Evolutionary conservation across 345 rosid genomes (phyloP).

Genomic region (Arabis alpina): DNA sequence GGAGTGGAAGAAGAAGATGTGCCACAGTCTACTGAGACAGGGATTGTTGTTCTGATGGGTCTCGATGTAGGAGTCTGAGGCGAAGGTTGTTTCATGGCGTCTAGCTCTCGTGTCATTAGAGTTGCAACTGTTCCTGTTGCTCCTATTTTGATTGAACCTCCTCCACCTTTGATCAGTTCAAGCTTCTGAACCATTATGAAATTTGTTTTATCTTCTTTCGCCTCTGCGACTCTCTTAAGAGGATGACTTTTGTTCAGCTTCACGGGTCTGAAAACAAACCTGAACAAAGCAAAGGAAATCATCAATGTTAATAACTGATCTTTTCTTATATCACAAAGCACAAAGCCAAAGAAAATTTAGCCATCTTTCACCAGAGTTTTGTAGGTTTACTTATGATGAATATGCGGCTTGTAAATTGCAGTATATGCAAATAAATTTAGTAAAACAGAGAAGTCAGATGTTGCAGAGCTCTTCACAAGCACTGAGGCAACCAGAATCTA

Average conservation of each 20-base stretch:
- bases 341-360: background rate
- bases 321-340: background rate
- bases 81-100: constrained; percentile 54
- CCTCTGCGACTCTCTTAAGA: background rate
- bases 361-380: background rate
- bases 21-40: constrained; percentile 59
- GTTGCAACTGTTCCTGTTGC: constrained; percentile 82
- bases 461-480: constrained; percentile 4
- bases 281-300: constrained; percentile 1
- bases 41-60: constrained; percentile 47
- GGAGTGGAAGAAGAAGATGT: constrained; percentile 53
- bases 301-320: constrained; percentile 4
- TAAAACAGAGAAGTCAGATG: constrained; percentile 9
- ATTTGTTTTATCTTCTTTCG: constrained; percentile 23
- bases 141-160: constrained; percentile 88
- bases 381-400: background rate
- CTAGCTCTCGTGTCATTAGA: constrained; percentile 84
- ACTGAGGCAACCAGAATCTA: background rate
- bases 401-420: no score
- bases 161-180: constrained; percentile 79
- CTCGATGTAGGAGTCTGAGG: constrained; percentile 52
- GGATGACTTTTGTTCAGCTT: constrained; percentile 25
- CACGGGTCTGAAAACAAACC: constrained; percentile 1
- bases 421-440: background rate
- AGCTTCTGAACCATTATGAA: constrained; percentile 70